Base-by-base conservation (phyloP, 768 basidiomycete species). In the Phylloporus rhodoxanthus region DNA sequence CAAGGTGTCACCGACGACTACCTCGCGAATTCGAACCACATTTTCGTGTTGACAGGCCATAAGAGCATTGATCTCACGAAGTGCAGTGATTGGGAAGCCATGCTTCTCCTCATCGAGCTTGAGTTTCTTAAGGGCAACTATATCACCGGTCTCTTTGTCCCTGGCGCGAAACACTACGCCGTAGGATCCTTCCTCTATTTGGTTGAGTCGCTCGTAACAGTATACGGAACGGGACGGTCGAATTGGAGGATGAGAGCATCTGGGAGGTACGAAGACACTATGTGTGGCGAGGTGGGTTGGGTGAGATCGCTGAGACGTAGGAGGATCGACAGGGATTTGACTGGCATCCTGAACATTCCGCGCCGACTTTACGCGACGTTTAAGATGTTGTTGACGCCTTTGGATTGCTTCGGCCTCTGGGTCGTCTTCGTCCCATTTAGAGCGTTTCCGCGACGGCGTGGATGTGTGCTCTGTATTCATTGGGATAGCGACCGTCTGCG, bases 21-120 rank as follows among this genome's bases (percentile, higher is more conserved):
- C 91, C 64, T 99, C 96, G 39, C 94, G 81, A 29, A 98, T 86
- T n/a, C 87, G 81, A 37, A 99, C 96, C 13, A 99, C 95, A 66
- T 99, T 94, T 59, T 96, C 92, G 64, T 97, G 94, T 52, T 78
- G 76, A 65, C 92, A 95, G 3, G 81, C 74, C 92, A 98, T 97
- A 51, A 99, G 79, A n/a, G 96, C 86, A 67, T 94, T 90, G 43
- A 98, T 78, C 71, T 99, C 96, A 52, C 96, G 79, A 59, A 99
- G 70, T 14, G 91, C 91, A 1, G 96, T 99, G 54, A 98, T 98
- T 1, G 96, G 96, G 66, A 98, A 99, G 0, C 96, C 96, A 56
- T 96, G 87, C 68, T 96, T 98, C 73, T 98, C 96, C 67, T 98
- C 92, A 54, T 98, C 95, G 49, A 99, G 81, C 70, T 99, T 99